phyloP scores from a whole-genome alignment of 108 stramenopile species.

The Schizochytrium sp. region DNA sequence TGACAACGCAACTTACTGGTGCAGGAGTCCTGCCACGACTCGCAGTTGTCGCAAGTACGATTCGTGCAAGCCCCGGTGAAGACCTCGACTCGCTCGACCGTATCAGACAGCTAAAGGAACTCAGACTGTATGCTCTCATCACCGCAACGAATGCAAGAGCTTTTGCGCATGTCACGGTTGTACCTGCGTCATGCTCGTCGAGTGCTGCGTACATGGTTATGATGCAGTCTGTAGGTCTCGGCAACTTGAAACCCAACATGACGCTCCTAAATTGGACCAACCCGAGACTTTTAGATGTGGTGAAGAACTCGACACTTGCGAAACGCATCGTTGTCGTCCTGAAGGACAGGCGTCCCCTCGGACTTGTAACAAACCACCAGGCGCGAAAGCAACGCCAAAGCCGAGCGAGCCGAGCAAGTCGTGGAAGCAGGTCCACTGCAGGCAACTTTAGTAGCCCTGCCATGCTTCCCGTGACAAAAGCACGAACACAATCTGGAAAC shows the following conservation, averaged over 20 bases:
- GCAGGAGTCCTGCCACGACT: conserved; percentile 22
- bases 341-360: conserved; percentile 42
- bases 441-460: neutral
- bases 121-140: conserved; percentile 21
- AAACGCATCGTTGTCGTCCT: conserved; percentile 11
- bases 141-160: conserved; percentile 5
- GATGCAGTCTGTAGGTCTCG: conserved; percentile 53
- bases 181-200: neutral
- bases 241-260: conserved; percentile 37
- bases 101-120: conserved; percentile 26
- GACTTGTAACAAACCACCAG: neutral
- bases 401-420: neutral
- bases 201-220: conserved; percentile 32
- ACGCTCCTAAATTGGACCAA: neutral
- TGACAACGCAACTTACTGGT: neutral
- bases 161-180: conserved; percentile 17
- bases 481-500: neutral
- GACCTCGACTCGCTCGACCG: conserved; percentile 39
- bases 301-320: conserved; percentile 5
- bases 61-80: neutral
- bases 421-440: neutral
- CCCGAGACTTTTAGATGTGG: conserved; percentile 15
- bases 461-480: neutral
- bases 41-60: conserved; percentile 29
- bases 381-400: neutral